These are phyloP conservation scores for Populus davidiana DNA, from an alignment of 345 rosid genomes.

Conservation along the genomic window DNA sequence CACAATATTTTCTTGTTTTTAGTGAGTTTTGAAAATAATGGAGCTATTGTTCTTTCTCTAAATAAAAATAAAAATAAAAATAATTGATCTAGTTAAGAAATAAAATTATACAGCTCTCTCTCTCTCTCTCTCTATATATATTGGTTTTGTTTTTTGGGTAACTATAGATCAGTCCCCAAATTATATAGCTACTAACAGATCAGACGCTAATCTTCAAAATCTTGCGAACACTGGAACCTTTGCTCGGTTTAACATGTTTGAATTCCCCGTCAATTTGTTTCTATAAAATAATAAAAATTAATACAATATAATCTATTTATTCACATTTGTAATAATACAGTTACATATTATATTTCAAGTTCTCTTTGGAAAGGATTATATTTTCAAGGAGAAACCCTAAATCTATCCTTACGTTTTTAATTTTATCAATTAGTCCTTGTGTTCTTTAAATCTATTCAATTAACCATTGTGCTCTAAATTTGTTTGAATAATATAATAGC, in stretches of 20 bases:
- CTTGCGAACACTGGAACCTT: neutral
- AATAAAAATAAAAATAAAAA: neutral
- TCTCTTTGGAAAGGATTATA: neutral
- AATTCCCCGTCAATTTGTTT: neutral
- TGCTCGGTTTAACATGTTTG: neutral
- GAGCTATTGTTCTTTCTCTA: neutral
- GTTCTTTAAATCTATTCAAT: neutral
- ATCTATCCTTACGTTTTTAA: neutral
- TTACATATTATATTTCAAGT: neutral
- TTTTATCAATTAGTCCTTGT: neutral
- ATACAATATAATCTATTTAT: neutral
- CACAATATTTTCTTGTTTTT: neutral
- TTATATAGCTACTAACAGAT: neutral
- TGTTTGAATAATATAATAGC: too few species aligned
- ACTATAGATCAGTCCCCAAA: neutral
- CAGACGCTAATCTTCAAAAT: neutral
- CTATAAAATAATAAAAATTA: neutral
- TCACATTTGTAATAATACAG: neutral
- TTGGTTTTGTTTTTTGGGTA: neutral
- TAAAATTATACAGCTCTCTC: too few species aligned
- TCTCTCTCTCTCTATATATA: neutral
- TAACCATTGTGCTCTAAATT: too few species aligned
- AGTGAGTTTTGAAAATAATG: neutral
- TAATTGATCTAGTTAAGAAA: neutral
- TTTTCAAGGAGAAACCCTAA: neutral